Percentiles rank a stretch among this genome's conserved stretches.
Conservation (phyloP, 345 rosid species). For the Brassica cretica region DNA sequence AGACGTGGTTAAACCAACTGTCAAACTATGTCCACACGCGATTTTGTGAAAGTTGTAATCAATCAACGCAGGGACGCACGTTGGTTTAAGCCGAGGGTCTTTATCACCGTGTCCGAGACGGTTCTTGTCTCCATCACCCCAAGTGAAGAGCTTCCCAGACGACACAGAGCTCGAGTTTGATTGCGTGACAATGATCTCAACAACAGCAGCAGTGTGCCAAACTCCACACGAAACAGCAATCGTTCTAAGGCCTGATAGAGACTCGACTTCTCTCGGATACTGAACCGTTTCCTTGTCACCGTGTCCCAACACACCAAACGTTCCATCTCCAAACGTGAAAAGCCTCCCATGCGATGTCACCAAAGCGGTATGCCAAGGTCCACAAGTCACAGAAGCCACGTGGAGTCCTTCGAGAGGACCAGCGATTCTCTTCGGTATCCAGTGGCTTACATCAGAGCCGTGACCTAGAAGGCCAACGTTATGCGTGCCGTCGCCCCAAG, state of each 20-base stretch:
- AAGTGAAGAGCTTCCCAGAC: constrained; percentile 87
- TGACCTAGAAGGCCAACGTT: constrained; percentile 97
- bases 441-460: constrained; percentile 86
- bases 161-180: constrained; percentile 68
- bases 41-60: constrained; percentile 84
- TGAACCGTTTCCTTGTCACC: constrained; percentile 71
- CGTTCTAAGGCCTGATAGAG: constrained; percentile 80
- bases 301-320: constrained; percentile 95
- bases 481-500: constrained; percentile 97
- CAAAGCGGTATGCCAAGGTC: constrained; percentile 97
- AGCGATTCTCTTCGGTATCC: constrained; percentile 94
- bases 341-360: constrained; percentile 83
- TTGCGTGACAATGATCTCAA: constrained; percentile 87
- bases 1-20: constrained; percentile 82
- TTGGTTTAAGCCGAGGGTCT: constrained; percentile 85
- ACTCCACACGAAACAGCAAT: constrained; percentile 93
- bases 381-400: constrained; percentile 82
- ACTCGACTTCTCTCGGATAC: constrained; percentile 87
- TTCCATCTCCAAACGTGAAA: constrained; percentile 96
- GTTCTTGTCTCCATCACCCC: constrained; percentile 99
- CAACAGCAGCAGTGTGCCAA: constrained; percentile 99
- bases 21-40: constrained; percentile 93
- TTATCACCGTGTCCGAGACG: constrained; percentile 98
- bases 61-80: constrained; percentile 86
- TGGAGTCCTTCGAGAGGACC: constrained; percentile 95